Percentiles rank a stretch among this genome's conserved stretches.
phyloP scores from a whole-genome alignment of 371 early-diverging fungal species.

The Syncephalastrum monosporum region DNA sequence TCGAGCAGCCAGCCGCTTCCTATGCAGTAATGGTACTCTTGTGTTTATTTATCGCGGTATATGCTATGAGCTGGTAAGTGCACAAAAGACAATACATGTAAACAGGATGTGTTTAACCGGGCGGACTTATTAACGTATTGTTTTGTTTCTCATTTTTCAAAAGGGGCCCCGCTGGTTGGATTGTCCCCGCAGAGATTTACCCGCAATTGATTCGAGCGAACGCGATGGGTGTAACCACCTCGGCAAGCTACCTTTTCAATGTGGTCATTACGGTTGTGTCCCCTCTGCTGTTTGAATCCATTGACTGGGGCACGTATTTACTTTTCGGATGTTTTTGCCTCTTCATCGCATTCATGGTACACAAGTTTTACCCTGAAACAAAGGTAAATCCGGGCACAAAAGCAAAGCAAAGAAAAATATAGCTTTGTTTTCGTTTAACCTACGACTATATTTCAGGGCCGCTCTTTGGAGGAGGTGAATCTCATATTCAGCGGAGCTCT shows the following conservation, averaged over 20 bases:
- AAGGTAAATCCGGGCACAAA: slow-evolving; percentile 17
- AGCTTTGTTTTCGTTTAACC: neutral
- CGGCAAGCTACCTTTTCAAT: slow-evolving; percentile 81
- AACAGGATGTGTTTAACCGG: no score
- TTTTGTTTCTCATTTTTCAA: neutral
- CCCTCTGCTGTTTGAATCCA: slow-evolving; percentile 58
- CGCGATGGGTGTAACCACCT: slow-evolving; percentile 79
- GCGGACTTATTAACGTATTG: neutral
- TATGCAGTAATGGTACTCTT: slow-evolving; percentile 57
- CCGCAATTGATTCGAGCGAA: slow-evolving; percentile 71
- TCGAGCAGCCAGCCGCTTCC: slow-evolving; percentile 33
- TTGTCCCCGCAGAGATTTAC: slow-evolving; percentile 85
- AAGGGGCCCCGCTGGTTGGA: slow-evolving; percentile 89
- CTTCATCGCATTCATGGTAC: slow-evolving; percentile 57
- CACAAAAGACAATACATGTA: neutral
- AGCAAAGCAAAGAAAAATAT: neutral
- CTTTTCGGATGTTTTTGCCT: slow-evolving; percentile 63
- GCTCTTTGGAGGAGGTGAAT: slow-evolving; percentile 47
- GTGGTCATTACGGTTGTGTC: slow-evolving; percentile 56
- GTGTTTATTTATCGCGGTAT: slow-evolving; percentile 64
- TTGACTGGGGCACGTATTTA: slow-evolving; percentile 59
- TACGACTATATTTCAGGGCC: slow-evolving; percentile 11
- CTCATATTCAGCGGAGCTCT: slow-evolving; percentile 49
- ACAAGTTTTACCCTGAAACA: slow-evolving; percentile 80
- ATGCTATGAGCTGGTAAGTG: slow-evolving; percentile 44